Conservation (phyloP, 2,329 filamentous ascomycete genomes). For the Ceratocystis eucalypticola region DNA sequence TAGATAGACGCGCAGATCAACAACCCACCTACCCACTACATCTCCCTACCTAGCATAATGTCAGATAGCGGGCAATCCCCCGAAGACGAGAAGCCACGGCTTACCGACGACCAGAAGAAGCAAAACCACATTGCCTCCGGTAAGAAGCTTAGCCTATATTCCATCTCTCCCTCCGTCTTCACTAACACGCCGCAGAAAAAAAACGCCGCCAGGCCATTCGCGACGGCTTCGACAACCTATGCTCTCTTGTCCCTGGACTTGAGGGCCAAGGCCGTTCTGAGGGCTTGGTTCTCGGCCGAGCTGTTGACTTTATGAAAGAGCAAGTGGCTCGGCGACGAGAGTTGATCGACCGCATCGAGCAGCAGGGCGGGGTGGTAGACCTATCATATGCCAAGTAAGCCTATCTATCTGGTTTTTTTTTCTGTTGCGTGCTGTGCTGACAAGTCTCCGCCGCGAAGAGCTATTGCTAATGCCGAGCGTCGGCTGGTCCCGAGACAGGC, state of each 20-base stretch:
- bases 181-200: conserved; percentile 28
- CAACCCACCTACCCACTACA: background rate
- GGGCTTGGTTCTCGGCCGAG: conserved; percentile 63
- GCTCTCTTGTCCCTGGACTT: conserved; percentile 66
- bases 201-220: conserved; percentile 52
- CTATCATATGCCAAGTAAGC: conserved; percentile 15
- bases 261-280: conserved; percentile 76
- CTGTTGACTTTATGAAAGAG: conserved; percentile 50
- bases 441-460: background rate
- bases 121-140: conserved; percentile 43
- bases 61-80: conserved; percentile 15
- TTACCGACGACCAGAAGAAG: conserved; percentile 43
- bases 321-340: conserved; percentile 45
- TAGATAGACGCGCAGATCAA: background rate
- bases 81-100: conserved; percentile 36
- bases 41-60: background rate
- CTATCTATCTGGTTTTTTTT: background rate
- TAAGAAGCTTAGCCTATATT: conserved; percentile 23
- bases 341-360: conserved; percentile 46
- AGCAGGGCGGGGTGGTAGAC: conserved; percentile 42
- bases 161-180: background rate
- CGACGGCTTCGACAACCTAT: conserved; percentile 69
- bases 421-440: background rate
- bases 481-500: conserved; percentile 9
- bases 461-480: conserved; percentile 14